Evolutionary conservation across 2,329 filamentous ascomycete genomes (phyloP), one percentile per base, ranked within the genome.

Genomic region (Scytalidium lignicola): DNA sequence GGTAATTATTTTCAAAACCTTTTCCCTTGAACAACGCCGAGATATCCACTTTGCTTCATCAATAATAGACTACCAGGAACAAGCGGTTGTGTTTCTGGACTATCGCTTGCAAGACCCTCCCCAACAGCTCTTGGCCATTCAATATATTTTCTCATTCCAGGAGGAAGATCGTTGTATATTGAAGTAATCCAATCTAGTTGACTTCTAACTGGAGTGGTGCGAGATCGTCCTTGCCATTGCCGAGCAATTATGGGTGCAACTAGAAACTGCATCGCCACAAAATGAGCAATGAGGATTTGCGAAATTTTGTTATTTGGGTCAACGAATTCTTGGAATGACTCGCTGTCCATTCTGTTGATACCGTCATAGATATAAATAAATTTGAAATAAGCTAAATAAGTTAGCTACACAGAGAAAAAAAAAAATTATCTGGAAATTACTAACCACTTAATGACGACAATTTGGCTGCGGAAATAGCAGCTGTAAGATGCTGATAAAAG

Each of bases 401-500:
- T 18, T n/a, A 23, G 18, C 10, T 43, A 3, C 17, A 43, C n/a
- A n/a, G n/a, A n/a, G n/a, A 13, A 13, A 37, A 39, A 40, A 19
- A 26, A 3, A 44, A 13, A 22, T 20, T 26, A 18, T 21, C 13
- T 59, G 42, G 3, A 22, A 44, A 13, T 13, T 17, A 47, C 48
- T 39, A 59, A 64, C 39, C 59, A 55, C 43, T 52, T 46, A 50
- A 51, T 23, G 29, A 68, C 17, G 41, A 60, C 45, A 4, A 43
- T 43, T 47, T 61, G 52, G 56, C 60, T 57, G 50, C 51, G 20
- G 54, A 48, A 1, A 76, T 71, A 55, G 78, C 75, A 0, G 68
- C 67, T 21, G 70, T 46, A 2, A 82, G 59, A 41, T 73, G 58
- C 19, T 67, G 63, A 13, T 73, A 67, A 52, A 79, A 80, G 50